Evolutionary conservation across 1,284 basidiomycete genomes (phyloP), one percentile per base, ranked within the genome.

Genomic region (Mycena sp.): DNA sequence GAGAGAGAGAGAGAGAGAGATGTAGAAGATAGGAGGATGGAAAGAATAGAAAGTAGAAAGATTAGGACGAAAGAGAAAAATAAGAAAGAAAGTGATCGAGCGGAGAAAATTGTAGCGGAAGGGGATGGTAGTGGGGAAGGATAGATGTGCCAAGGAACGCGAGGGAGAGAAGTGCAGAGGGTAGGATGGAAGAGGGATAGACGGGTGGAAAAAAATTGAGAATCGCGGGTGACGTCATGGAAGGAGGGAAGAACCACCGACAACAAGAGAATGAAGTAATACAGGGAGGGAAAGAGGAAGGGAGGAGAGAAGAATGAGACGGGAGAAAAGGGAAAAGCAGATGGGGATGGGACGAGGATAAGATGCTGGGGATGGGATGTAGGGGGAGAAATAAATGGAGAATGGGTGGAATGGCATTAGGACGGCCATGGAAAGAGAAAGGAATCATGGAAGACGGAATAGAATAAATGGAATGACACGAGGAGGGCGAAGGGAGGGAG

Each of bases 21-120:
- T 17, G 48, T 21, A 25, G 12, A 17, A 45, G 29, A 46, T 4
- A 4, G 54, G 7, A 25, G 28, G 43, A 30, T 54, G 48, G 32
- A 55, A 48, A 26, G 56, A 45, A 46, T 46, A 17, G 26, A 43
- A 55, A 56, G 30, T 29, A 64, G 25, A 58, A 60, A 32, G 45
- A 64, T 32, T 29, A 28, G 44, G 52, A n/a, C 37, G n/a, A 29
- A 2, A 28, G 29, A 29, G 44, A 32, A 23, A 16, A 35, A 35
- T 26, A 35, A 4, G 35, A n/a, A 50, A 37, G 21, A 25, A 37
- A 16, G 38, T 11, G 21, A 35, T 5, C 25, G 29, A 19, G 21
- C 9, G 32, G 32, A 9, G 32, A 16, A 9, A 37, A 37, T 10
- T 10, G 32, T 10, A 37, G 32, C 32, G 32, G 16, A 16, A 37